phyloP scores from a whole-genome alignment of 352 stramenopile genomes.

The Pythium biforme region DNA sequence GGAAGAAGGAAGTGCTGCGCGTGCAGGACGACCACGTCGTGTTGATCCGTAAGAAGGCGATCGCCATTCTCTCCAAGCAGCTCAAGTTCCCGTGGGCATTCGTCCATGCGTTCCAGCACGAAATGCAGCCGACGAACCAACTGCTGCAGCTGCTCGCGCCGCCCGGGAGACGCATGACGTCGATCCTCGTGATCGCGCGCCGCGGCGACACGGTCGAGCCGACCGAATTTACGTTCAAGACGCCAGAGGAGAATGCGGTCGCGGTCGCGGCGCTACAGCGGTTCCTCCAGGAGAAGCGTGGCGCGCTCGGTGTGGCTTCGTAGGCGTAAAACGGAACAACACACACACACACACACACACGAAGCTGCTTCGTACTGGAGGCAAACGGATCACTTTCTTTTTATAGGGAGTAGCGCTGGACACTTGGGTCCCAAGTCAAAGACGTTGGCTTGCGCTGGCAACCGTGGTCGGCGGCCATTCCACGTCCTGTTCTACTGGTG shows the following conservation, averaged over 20 bases:
- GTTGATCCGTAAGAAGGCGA: slow-evolving; percentile 34
- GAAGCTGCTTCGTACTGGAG: no score
- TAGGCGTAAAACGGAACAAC: no score
- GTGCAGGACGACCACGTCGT: slow-evolving; percentile 32
- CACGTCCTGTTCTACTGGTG: no score
- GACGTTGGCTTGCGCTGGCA: neutral
- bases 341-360: no score
- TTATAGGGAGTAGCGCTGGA: no score
- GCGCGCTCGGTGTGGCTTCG: neutral
- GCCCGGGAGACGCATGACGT: slow-evolving; percentile 29
- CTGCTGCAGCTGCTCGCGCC: slow-evolving; percentile 29
- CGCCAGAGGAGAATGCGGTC: slow-evolving; percentile 26
- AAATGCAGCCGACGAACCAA: slow-evolving; percentile 25
- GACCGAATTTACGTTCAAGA: slow-evolving; percentile 33
- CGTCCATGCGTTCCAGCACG: slow-evolving; percentile 40
- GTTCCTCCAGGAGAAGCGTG: slow-evolving; percentile 29
- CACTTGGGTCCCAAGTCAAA: no score
- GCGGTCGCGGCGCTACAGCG: slow-evolving; percentile 30
- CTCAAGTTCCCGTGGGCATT: slow-evolving; percentile 30
- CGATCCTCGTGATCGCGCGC: slow-evolving; percentile 38
- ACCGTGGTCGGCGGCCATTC: no score
- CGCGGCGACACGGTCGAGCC: slow-evolving; percentile 31
- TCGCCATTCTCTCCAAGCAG: slow-evolving; percentile 35
- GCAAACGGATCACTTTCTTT: neutral
- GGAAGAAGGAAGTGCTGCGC: slow-evolving; percentile 36